Conservation (phyloP, 805 yeast genomes). For the Monosporozyma aquatica region DNA sequence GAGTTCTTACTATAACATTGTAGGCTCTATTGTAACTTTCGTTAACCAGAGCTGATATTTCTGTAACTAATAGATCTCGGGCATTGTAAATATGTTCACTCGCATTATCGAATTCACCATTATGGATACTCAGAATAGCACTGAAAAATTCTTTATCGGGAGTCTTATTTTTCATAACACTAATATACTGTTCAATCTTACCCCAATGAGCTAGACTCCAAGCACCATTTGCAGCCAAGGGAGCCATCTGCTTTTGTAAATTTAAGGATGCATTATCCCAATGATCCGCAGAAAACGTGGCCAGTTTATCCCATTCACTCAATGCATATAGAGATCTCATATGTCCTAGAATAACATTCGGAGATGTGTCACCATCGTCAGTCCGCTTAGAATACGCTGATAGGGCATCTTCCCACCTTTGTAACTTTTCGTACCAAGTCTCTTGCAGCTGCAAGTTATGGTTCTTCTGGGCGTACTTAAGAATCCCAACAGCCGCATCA, state of each 20-base stretch:
- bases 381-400: constrained; percentile 77
- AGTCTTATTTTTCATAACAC: constrained; percentile 81
- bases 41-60: constrained; percentile 83
- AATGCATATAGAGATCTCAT: constrained; percentile 94
- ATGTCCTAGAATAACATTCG: constrained; percentile 88
- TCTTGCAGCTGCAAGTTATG: constrained; percentile 84
- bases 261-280: constrained; percentile 71
- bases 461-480: constrained; percentile 83
- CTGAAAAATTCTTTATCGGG: constrained; percentile 92
- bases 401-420: constrained; percentile 94
- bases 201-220: constrained; percentile 98
- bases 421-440: constrained; percentile 92
- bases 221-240: constrained; percentile 94
- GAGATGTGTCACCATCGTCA: constrained; percentile 41
- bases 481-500: constrained; percentile 92
- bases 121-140: constrained; percentile 74
- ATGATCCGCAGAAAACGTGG: constrained; percentile 73
- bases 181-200: constrained; percentile 80
- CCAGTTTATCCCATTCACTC: constrained; percentile 92
- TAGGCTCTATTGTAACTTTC: constrained; percentile 94
- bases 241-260: constrained; percentile 74
- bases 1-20: constrained; percentile 91
- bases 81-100: constrained; percentile 69
- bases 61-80: constrained; percentile 81
- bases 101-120: constrained; percentile 77